Evolutionary conservation across 2,329 filamentous ascomycete genomes (phyloP).

Genomic region (Apiospora hydei): DNA sequence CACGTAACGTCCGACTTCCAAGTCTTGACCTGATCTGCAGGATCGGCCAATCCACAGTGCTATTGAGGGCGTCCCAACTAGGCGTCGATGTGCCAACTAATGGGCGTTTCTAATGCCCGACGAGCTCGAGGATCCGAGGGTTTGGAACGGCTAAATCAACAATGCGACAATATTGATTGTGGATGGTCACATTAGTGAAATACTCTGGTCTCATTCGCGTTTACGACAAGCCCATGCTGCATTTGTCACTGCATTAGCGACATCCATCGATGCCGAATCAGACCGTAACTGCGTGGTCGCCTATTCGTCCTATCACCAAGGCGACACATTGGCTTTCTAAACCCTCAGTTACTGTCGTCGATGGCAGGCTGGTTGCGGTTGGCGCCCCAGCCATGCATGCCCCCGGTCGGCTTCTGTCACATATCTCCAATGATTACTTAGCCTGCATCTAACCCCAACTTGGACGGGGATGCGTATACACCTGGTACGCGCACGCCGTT

Average conservation of each 20-base stretch:
- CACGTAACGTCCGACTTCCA: background rate
- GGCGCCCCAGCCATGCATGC: background rate
- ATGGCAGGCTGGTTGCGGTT: background rate
- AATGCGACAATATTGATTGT: constrained; percentile 1
- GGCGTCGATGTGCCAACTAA: background rate
- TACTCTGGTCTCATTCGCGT: background rate
- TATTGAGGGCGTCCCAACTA: background rate
- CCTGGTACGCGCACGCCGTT: background rate
- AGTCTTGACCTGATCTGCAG: constrained; percentile 2
- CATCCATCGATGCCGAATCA: background rate
- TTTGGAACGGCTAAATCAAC: constrained; percentile 7
- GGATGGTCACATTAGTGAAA: constrained; percentile 11
- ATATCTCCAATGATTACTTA: background rate
- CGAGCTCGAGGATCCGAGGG: background rate
- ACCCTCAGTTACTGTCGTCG: background rate
- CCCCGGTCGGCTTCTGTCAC: background rate
- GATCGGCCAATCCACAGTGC: background rate
- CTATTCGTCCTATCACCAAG: background rate
- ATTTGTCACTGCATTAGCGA: constrained; percentile 9
- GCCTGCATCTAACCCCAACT: background rate
- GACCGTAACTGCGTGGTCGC: background rate
- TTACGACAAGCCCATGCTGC: background rate
- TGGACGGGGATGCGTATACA: background rate
- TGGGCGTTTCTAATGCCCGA: background rate
- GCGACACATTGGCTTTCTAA: background rate